A percentile compares a stretch with the other conserved stretches of the same genome.
Conservation (phyloP, 345 rosid genomes). For the Pugionium cornutum region DNA sequence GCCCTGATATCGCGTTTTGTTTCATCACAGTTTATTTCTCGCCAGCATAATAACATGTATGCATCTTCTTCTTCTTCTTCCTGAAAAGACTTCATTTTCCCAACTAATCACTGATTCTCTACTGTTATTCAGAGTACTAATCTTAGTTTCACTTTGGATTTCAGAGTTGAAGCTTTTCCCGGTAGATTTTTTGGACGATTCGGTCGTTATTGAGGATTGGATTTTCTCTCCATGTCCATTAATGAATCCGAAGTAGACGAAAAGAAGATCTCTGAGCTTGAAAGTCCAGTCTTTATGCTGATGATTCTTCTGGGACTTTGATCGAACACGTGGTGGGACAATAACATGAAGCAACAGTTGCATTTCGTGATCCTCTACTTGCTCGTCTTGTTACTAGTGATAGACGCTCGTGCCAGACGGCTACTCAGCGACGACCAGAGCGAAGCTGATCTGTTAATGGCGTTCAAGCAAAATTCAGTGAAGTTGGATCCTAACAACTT, state of each 20-base stretch:
- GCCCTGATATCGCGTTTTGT: conserved; percentile 6
- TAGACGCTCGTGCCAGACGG: conserved; percentile 8
- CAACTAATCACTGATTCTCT: not conserved
- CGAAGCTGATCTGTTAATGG: conserved; percentile 49
- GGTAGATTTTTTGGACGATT: conserved; percentile 11
- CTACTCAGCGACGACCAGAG: conserved; percentile 14
- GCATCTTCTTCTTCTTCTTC: conserved; percentile 24
- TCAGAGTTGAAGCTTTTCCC: conserved; percentile 16
- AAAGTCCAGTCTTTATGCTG: not conserved
- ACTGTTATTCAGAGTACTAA: not conserved
- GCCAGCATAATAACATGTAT: conserved; percentile 8
- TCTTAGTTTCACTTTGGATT: not conserved
- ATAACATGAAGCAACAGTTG: conserved; percentile 32
- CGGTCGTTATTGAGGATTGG: conserved; percentile 2
- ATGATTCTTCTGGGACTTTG: conserved; percentile 16
- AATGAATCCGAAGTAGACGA: conserved; percentile 17
- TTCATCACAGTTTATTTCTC: conserved; percentile 15
- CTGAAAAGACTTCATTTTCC: not conserved
- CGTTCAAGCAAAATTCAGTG: conserved; percentile 67
- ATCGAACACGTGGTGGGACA: conserved; percentile 10
- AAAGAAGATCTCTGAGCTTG: conserved; percentile 3
- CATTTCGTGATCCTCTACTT: conserved; percentile 21
- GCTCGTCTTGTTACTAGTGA: conserved; percentile 16
- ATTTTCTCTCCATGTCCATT: not conserved
- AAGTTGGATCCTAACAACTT: conserved; percentile 57